phyloP scores from a whole-genome alignment of 2,329 filamentous ascomycete species.

The Aspergillus neotritici region DNA sequence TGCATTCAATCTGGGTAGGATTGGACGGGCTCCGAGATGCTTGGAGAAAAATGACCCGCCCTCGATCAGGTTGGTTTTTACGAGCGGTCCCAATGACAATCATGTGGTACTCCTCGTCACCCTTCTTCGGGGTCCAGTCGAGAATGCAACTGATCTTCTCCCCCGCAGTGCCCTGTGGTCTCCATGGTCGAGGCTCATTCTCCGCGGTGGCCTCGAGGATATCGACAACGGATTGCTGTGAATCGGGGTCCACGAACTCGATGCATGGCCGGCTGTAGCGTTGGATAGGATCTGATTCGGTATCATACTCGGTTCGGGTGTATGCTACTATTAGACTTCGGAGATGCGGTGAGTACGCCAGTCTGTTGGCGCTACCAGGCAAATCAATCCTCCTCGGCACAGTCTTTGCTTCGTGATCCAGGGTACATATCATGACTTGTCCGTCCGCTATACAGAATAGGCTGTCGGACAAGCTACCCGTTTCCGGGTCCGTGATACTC shows the following conservation, averaged over 20 bases:
- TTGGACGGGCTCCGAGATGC: slow-evolving; percentile 23
- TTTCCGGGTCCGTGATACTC: slow-evolving; percentile 18
- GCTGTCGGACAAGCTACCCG: slow-evolving; percentile 34
- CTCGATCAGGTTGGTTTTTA: slow-evolving; percentile 23
- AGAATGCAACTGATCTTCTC: slow-evolving; percentile 38
- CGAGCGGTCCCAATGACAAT: slow-evolving; percentile 37
- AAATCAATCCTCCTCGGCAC: slow-evolving; percentile 38
- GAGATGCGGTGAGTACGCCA: slow-evolving; percentile 43
- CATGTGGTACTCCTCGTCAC: slow-evolving; percentile 36
- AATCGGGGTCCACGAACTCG: slow-evolving; percentile 37
- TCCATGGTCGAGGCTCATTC: slow-evolving; percentile 15
- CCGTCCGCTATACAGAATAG: slow-evolving; percentile 46
- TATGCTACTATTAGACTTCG: slow-evolving; percentile 48
- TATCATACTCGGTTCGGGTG: slow-evolving; percentile 23
- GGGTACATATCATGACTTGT: slow-evolving; percentile 44
- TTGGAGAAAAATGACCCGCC: slow-evolving; percentile 37
- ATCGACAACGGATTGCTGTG: slow-evolving; percentile 18
- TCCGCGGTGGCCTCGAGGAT: slow-evolving; percentile 4
- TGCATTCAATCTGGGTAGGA: slow-evolving; percentile 27
- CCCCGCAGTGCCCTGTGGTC: slow-evolving; percentile 31
- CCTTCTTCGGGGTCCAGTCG: slow-evolving; percentile 36
- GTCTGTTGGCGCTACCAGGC: slow-evolving; percentile 37
- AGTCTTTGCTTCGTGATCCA: slow-evolving; percentile 39
- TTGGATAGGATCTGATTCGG: slow-evolving; percentile 24
- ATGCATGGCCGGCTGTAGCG: slow-evolving; percentile 31